Conservation (phyloP, 176 grass and related monocot genomes). For the Cenchrus purpureus region DNA sequence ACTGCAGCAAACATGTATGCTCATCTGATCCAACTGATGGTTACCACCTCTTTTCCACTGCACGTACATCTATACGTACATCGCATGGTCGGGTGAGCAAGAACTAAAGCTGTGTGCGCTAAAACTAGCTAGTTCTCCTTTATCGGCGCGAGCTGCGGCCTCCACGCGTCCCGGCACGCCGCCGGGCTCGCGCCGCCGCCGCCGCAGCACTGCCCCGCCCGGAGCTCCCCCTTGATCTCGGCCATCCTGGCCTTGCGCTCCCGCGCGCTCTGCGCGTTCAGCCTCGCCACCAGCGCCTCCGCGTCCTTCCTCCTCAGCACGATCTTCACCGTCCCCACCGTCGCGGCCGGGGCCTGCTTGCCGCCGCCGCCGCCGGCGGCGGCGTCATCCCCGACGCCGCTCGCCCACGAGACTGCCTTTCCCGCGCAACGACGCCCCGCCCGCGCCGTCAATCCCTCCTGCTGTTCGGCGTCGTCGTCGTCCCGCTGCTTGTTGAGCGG, state of each 20-base stretch:
- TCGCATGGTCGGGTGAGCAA: constrained; percentile 28
- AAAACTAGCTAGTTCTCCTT: constrained; percentile 19
- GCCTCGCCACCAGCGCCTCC: constrained; percentile 51
- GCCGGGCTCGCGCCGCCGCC: neutral
- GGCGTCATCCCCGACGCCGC: neutral
- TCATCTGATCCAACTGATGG: neutral
- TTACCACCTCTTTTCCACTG: constrained; percentile 21
- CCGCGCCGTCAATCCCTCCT: neutral
- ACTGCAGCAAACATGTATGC: neutral
- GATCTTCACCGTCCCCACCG: constrained; percentile 46
- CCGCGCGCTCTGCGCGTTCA: constrained; percentile 25
- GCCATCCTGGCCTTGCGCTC: constrained; percentile 46
- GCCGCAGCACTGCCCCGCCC: neutral
- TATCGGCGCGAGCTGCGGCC: constrained; percentile 30
- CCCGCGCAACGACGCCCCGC: neutral
- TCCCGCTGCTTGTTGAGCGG: constrained; percentile 7
- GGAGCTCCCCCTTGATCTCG: constrained; percentile 13
- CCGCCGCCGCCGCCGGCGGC: neutral
- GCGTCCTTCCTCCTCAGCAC: constrained; percentile 61
- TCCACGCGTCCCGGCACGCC: constrained; percentile 25
- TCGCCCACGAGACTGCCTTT: neutral
- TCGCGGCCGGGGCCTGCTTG: neutral
- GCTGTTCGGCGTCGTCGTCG: neutral
- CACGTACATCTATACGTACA: no score
- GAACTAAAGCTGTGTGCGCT: neutral